phyloP scores from a whole-genome alignment of 2,329 filamentous ascomycete species.

The Stemphylium vesicarium region DNA sequence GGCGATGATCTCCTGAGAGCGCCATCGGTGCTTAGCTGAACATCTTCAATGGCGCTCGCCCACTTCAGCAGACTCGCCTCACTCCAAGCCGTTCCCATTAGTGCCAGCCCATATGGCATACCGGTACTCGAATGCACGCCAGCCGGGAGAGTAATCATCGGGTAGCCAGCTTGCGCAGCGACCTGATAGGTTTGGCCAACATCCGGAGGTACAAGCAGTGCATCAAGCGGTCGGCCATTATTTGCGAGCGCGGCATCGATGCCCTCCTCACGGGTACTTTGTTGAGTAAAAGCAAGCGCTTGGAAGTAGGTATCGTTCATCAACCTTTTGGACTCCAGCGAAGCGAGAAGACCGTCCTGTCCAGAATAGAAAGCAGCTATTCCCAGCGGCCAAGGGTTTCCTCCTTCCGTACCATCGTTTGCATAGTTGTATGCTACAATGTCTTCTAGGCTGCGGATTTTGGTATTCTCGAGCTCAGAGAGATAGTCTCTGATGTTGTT shows the following conservation, averaged over 20 bases:
- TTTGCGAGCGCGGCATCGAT: conserved; percentile 70
- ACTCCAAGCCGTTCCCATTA: conserved; percentile 66
- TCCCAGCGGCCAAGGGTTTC: conserved; percentile 58
- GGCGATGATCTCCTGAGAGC: background rate
- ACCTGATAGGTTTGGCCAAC: conserved; percentile 72
- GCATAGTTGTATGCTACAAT: conserved; percentile 52
- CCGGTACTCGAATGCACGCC: conserved; percentile 58
- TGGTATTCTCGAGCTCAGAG: conserved; percentile 62
- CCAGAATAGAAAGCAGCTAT: conserved; percentile 64
- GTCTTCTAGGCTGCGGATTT: conserved; percentile 31
- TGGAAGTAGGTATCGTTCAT: conserved; percentile 71
- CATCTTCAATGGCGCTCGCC: conserved; percentile 58
- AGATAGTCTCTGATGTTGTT: conserved; percentile 71
- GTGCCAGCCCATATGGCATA: conserved; percentile 54
- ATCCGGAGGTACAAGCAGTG: conserved; percentile 71
- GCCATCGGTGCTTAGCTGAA: conserved; percentile 28
- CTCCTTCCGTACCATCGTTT: conserved; percentile 72
- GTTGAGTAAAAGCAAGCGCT: conserved; percentile 67
- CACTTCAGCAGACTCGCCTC: conserved; percentile 65
- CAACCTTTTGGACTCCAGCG: conserved; percentile 64
- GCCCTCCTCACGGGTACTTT: conserved; percentile 66
- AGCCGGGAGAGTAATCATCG: conserved; percentile 71
- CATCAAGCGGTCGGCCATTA: conserved; percentile 59
- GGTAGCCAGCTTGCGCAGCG: conserved; percentile 77
- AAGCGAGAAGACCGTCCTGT: conserved; percentile 73